phyloP scores from a whole-genome alignment of 2,329 filamentous ascomycete species.

The Colletotrichum orchidophilum region DNA sequence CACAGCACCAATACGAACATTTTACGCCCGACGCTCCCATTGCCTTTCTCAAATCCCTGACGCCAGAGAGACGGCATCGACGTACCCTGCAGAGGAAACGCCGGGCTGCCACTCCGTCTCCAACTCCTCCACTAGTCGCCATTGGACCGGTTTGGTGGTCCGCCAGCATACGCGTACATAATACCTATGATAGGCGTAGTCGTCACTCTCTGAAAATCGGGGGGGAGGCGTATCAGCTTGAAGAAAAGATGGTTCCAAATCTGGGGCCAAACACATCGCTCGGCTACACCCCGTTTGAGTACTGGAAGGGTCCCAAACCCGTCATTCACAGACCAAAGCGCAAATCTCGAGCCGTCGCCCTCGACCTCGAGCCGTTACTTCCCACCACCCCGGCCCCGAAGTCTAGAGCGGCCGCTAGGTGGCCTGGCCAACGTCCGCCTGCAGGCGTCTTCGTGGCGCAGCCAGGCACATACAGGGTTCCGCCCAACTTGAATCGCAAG shows the following conservation, averaged over 20 bases:
- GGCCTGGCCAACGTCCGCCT: conserved; percentile 10
- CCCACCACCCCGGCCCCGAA: conserved; percentile 14
- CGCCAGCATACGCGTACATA: conserved; percentile 25
- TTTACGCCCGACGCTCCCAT: not conserved
- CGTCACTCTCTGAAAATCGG: conserved; percentile 23
- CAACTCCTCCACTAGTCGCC: not conserved
- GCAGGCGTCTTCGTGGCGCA: conserved; percentile 27
- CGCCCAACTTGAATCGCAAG: conserved; percentile 12
- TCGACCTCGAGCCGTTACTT: conserved; percentile 24
- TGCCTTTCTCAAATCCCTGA: not conserved
- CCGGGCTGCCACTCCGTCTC: not conserved
- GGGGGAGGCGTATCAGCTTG: conserved; percentile 25
- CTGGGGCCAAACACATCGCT: conserved; percentile 29
- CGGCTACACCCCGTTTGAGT: conserved; percentile 39
- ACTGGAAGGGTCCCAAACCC: conserved; percentile 39
- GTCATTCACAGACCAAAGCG: conserved; percentile 25
- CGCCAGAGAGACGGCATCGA: conserved; percentile 2
- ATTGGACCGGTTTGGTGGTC: conserved; percentile 20
- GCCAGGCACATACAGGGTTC: conserved; percentile 16
- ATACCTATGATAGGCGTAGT: conserved; percentile 30
- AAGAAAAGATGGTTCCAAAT: conserved; percentile 29
- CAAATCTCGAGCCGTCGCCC: conserved; percentile 18
- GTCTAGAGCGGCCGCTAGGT: conserved; percentile 26
- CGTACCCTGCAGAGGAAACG: conserved; percentile 4
- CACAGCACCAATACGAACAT: conserved; percentile 11